Evolutionary conservation across 2,329 filamentous ascomycete genomes (phyloP), one percentile per base, ranked within the genome.

Genomic region (Pyricularia pennisetigena): DNA sequence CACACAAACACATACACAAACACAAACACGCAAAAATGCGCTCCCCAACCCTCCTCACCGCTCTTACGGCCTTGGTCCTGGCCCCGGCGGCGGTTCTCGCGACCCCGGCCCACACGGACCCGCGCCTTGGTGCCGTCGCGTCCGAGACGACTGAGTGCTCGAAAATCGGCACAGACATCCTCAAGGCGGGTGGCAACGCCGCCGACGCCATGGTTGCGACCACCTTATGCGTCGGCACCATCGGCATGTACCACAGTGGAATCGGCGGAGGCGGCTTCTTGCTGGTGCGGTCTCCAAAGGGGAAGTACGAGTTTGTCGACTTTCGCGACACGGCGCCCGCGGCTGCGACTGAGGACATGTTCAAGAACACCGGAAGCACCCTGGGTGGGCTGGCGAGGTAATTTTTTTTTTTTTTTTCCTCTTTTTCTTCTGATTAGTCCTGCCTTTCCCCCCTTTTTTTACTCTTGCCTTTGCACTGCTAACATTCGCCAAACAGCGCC

Each of bases 291-390:
- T 79, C 82, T 2, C 78, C 84, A 5, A 84, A 90, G 70, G 89
- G 89, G 5, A 79, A 80, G 9, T 94, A 92, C 74, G 92, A 96
- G 73, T 90, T 88, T 71, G 87, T 97, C 71, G 93, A 97, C 76
- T 97, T 95, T 76, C 84, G 93, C 20, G 93, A 97, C 77, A 92
- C 87, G 0, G 93, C 93, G 0, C 93, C 93, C 0, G 91, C 89
- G 0, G 91, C 91, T 1, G 89, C 92, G 0, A 90, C 85, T 70
- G 82, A 94, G 76, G 85, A 93, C 72, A 97, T 97, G 93, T 97
- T 89, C 78, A 86, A 86, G 67, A 86, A 82, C 0, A 78, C 83
- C 4, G 84, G 83, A 2, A 91, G 90, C 66, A 79, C 92, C 3
- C 83, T 81, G 57, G 90, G 91, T 1, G 92, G 92, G 6, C 79